A percentile compares a stretch with the other conserved stretches of the same genome.
These are phyloP conservation scores for Chalciporus sp. DNA, from an alignment of 1,284 basidiomycete species.

Conservation along the genomic window DNA sequence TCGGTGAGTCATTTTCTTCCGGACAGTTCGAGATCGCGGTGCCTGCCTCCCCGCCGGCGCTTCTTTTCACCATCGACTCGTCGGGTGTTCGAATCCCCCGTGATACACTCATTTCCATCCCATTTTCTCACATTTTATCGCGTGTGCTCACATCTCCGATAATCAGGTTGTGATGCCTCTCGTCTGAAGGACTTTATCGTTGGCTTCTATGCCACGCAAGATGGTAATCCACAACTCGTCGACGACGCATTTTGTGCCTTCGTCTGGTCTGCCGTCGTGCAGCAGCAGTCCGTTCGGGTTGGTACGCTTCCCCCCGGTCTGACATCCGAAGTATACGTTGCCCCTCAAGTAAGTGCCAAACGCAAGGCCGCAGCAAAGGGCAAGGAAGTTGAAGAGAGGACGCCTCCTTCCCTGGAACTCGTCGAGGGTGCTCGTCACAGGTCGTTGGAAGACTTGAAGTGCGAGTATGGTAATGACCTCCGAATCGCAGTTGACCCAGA, in stretches of 20 bases:
- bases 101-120: conserved; percentile 21
- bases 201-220: conserved; percentile 58
- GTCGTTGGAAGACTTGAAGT: conserved; percentile 54
- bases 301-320: conserved; percentile 62
- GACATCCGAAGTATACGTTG: conserved; percentile 70
- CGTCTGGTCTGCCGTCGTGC: conserved; percentile 77
- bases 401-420: conserved; percentile 49
- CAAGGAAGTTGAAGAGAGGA: conserved; percentile 45
- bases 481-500: conserved; percentile 77
- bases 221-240: conserved; percentile 51
- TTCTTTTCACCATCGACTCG: conserved; percentile 22
- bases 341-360: conserved; percentile 66
- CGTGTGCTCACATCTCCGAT: conserved; percentile 9
- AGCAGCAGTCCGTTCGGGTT: conserved; percentile 70
- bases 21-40: not conserved
- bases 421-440: conserved; percentile 55
- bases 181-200: conserved; percentile 68
- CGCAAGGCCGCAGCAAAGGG: conserved; percentile 62
- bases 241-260: conserved; percentile 80
- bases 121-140: conserved; percentile 25
- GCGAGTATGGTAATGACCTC: conserved; percentile 60
- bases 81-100: conserved; percentile 48
- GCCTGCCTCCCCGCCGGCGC: not conserved
- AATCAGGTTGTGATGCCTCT: conserved; percentile 67
- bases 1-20: conserved; percentile 51